Conservation (phyloP, 1,139 yeast genomes). For the Candida tropicalis region DNA sequence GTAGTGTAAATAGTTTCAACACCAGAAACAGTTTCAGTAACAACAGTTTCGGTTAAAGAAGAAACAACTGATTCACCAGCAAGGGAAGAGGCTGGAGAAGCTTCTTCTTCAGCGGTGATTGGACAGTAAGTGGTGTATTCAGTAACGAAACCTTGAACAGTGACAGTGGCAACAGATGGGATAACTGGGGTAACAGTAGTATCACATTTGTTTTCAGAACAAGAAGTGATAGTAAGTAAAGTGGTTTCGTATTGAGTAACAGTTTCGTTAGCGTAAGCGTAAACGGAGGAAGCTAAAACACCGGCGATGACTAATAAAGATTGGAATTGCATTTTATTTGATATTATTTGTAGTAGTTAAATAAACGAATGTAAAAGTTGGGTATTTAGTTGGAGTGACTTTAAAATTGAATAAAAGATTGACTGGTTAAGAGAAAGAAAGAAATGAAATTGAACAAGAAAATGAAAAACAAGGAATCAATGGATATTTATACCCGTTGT, state of each 20-base stretch:
- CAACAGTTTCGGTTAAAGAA: conserved; percentile 13
- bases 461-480: background rate
- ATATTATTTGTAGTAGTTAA: conserved; percentile 7
- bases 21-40: conserved; percentile 30
- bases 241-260: conserved; percentile 39
- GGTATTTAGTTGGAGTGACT: conserved; percentile 4
- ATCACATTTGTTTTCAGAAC: conserved; percentile 39
- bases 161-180: conserved; percentile 39
- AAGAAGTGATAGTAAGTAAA: conserved; percentile 46
- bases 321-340: conserved; percentile 36
- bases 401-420: conserved; percentile 1
- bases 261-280: conserved; percentile 22
- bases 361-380: conserved; percentile 18
- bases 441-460: background rate
- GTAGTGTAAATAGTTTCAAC: conserved; percentile 48
- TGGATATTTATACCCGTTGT: conserved; percentile 2
- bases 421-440: conserved; percentile 1
- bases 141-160: conserved; percentile 45
- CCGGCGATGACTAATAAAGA: conserved; percentile 32
- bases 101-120: conserved; percentile 23
- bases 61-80: conserved; percentile 19
- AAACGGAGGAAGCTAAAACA: conserved; percentile 25
- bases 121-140: conserved; percentile 55
- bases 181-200: conserved; percentile 26
- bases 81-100: conserved; percentile 24